Base-by-base conservation (phyloP, 1,284 basidiomycete genomes). In the Sanghuangporus sanghuang region DNA sequence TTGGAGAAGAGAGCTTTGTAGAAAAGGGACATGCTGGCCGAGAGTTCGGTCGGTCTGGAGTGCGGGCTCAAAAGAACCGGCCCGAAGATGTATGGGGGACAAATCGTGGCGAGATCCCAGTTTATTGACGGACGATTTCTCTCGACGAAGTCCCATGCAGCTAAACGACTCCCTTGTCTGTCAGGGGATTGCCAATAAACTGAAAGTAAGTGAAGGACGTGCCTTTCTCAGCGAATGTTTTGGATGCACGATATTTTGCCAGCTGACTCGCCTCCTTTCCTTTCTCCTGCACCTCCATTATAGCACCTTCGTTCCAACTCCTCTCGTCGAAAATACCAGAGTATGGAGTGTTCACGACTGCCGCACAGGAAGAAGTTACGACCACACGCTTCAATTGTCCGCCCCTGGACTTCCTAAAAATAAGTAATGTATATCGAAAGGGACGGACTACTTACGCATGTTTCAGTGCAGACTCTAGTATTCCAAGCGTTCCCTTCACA, bases 71-170 rank as follows among this genome's bases (percentile, higher is more conserved):
- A 35, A 9, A 62, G 18, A 32, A 57, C 12, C 7, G 61, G 61
- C 16, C 54, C 53, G 42, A 42, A 62, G 9, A 62, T 39, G 23
- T 62, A n/a, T n/a, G n/a, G n/a, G n/a, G n/a, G n/a, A 55, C 46
- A 56, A 7, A 67, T 56, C 3, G 61, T 57, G 12, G 62, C 61
- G 32, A 67, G 50, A 36, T 67, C 66, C 65, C 65, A 66, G 12
- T 39, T 27, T 4, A 69, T 66, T 27, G 32, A 8, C 7, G 56
- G 44, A 46, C 65, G 68, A n/a, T 68, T 44, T 32, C 62, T 49
- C 16, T 61, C 62, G 5, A 67, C 75, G 62, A 86, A 86, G 49
- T 82, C 77, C 84, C 84, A 86, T 6, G 82, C 82, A 27, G 79
- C 68, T 65, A 12, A 8, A n/a, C 21, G 11, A 12, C 5, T 35